phyloP scores from a whole-genome alignment of 2,329 filamentous ascomycete species.

The Erysiphe pulchra region DNA sequence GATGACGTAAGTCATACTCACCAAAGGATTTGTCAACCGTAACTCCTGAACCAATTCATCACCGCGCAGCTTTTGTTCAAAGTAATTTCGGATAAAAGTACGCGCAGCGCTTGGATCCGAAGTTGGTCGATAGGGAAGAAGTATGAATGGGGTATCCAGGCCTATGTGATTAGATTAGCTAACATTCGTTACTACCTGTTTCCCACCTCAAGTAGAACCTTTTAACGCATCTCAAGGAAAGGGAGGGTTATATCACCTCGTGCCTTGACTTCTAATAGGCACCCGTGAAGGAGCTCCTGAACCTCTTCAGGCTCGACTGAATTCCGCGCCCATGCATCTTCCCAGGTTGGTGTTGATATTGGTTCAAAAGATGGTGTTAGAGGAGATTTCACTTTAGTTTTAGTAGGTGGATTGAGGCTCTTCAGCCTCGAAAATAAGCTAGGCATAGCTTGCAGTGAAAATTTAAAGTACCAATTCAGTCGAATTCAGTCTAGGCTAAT shows the following conservation, averaged over 20 bases:
- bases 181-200: background rate
- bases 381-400: conserved; percentile 28
- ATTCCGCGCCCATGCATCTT: conserved; percentile 64
- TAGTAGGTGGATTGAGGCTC: conserved; percentile 40
- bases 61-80: conserved; percentile 44
- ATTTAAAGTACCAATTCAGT: too few species aligned
- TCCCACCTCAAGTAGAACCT: background rate
- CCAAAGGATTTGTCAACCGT: conserved; percentile 81
- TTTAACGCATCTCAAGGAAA: background rate
- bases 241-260: conserved; percentile 39
- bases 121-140: conserved; percentile 80
- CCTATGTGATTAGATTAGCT: conserved; percentile 23
- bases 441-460: conserved; percentile 5
- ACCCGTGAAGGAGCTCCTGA: conserved; percentile 60
- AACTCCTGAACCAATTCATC: conserved; percentile 60
- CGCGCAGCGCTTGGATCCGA: conserved; percentile 80
- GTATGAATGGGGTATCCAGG: conserved; percentile 72
- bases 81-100: conserved; percentile 82
- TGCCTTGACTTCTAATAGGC: conserved; percentile 77
- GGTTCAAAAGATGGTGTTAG: conserved; percentile 19
- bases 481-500: too few species aligned
- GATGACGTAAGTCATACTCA: conserved; percentile 18
- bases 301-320: conserved; percentile 76
- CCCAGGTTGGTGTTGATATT: conserved; percentile 53
- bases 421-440: conserved; percentile 21